phyloP scores from a whole-genome alignment of 352 stramenopile species.

The Phytophthora melonis region DNA sequence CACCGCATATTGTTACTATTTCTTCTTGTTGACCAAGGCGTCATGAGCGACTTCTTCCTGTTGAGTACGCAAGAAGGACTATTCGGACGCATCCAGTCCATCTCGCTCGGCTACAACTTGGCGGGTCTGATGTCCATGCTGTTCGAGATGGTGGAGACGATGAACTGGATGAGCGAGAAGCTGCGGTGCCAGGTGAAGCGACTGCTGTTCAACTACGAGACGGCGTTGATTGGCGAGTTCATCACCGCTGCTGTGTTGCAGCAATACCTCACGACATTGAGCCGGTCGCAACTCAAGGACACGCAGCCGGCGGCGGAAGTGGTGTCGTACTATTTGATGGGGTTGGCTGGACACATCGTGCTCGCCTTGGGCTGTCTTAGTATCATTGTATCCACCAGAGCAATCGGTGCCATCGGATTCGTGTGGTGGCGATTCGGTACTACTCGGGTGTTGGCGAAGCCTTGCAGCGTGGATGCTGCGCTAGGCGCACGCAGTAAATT shows the following conservation, averaged over 20 bases:
- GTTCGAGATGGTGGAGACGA: constrained; percentile 42
- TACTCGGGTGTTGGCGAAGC: too few relatives aligned
- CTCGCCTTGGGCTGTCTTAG: background rate
- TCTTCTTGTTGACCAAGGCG: constrained; percentile 30
- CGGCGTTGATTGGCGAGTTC: constrained; percentile 31
- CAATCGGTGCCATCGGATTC: too few relatives aligned
- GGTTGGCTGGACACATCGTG: constrained; percentile 24
- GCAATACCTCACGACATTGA: constrained; percentile 29
- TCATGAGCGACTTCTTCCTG: constrained; percentile 42
- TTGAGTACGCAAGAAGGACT: constrained; percentile 32
- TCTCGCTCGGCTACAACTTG: constrained; percentile 45
- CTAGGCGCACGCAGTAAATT: too few relatives aligned
- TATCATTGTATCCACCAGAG: too few relatives aligned
- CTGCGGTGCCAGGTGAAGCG: constrained; percentile 13
- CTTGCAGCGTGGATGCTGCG: too few relatives aligned
- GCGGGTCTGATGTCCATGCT: constrained; percentile 37
- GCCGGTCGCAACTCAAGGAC: constrained; percentile 16
- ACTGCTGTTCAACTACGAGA: constrained; percentile 40
- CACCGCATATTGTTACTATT: constrained; percentile 29
- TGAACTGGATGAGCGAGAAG: constrained; percentile 32
- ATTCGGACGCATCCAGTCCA: constrained; percentile 35
- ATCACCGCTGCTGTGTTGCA: constrained; percentile 33
- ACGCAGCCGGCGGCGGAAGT: constrained; percentile 14
- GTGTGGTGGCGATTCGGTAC: too few relatives aligned
- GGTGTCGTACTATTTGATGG: constrained; percentile 29